Base-by-base conservation (phyloP, 495 filamentous ascomycete genomes). In the Penicillium bialowiezense region DNA sequence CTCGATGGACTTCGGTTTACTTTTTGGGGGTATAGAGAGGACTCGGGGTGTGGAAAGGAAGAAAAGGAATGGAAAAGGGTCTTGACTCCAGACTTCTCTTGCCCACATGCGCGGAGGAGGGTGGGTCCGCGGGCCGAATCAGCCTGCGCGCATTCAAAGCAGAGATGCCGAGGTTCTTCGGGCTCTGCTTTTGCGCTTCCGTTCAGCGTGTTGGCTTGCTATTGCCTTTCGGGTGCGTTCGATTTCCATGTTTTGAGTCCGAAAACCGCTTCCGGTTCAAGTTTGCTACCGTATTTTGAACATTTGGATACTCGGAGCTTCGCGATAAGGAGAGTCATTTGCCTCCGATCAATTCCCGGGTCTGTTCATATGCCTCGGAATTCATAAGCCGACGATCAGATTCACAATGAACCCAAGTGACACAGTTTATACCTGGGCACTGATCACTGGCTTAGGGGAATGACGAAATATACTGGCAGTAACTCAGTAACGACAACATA, bases 101-200 rank as follows among this genome's bases (percentile, higher is more conserved):
- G 62, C 38, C 54, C 62, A 69, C 66, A 69, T 69, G 63, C 49
- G 17, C 50, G 55, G 50, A 58, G 42, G 23, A 44, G 23, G 17
- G 67, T 72, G 68, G 68, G 68, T 62, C 67, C 63, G 52, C 65
- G 59, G 59, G 48, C 48, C 53, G 57, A 68, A 59, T 61, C 57
- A 63, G 34, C 44, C 44, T 45, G 48, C 48, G 55, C 43, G 46
- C 43, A 54, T 50, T 59, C 45, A 36, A 48, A 51, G 44, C 51
- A 62, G 52, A 48, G 44, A 66, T 57, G 66, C 67, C 67, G 67
- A 69, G 66, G 66, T 69, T 52, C 46, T 62, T 58, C 47, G 44
- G 52, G 31, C 45, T 28, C 23, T 23, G 23, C 18, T 20, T 5
- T 17, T 17, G 14, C 23, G 23, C 0, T 41, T 26, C 5, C 3